These are phyloP conservation scores for Microthlaspi erraticum DNA, from an alignment of 345 rosid genomes.

Conservation along the genomic window DNA sequence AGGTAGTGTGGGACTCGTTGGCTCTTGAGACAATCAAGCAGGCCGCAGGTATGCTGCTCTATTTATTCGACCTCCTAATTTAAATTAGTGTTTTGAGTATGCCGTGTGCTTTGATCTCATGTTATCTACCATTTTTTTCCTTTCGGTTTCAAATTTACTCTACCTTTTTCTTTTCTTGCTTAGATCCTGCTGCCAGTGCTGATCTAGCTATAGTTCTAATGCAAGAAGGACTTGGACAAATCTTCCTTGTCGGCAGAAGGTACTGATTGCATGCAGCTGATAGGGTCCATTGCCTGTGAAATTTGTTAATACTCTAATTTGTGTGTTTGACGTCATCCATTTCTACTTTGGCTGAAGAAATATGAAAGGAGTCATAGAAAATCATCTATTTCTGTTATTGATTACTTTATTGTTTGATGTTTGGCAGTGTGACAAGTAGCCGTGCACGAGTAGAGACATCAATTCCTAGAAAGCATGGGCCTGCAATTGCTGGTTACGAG, in stretches of 20 bases:
- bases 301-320: constrained; percentile 6
- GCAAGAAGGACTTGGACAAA: constrained; percentile 96
- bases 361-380: not conserved
- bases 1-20: constrained; percentile 92
- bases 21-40: constrained; percentile 78
- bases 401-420: constrained; percentile 16
- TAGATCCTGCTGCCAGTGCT: constrained; percentile 95
- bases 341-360: constrained; percentile 1
- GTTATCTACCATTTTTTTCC: not conserved
- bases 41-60: constrained; percentile 76
- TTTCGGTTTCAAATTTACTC: not conserved
- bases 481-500: constrained; percentile 97
- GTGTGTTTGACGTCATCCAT: constrained; percentile 6
- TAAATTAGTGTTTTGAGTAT: too few species aligned
- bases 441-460: constrained; percentile 87
- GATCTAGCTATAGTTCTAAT: constrained; percentile 87
- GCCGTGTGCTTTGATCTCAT: too few species aligned
- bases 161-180: constrained; percentile 29
- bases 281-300: constrained; percentile 7
- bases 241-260: constrained; percentile 94
- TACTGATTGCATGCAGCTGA: constrained; percentile 40
- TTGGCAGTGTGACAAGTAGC: constrained; percentile 76
- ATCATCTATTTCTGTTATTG: not conserved
- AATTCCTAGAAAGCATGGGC: constrained; percentile 98
- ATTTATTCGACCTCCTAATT: constrained; percentile 1